Evolutionary conservation across 805 yeast species (phyloP).

Genomic region (Candida mattraensis): DNA sequence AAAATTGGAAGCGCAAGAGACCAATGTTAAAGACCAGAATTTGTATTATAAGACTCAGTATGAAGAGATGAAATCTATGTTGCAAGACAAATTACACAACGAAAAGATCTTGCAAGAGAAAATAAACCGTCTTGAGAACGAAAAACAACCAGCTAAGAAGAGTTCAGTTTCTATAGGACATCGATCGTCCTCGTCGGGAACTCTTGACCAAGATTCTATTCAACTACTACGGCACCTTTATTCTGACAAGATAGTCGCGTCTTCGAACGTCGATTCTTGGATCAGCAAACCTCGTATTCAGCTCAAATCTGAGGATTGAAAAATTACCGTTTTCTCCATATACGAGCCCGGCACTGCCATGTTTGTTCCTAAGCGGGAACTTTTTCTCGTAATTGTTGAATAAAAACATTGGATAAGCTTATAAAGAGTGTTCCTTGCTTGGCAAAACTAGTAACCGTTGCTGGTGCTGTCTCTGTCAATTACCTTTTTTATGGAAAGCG

Average conservation of each 20-base stretch:
- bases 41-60: constrained; percentile 18
- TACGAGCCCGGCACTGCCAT: too few species aligned
- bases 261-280: constrained; percentile 13
- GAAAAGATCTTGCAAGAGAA: constrained; percentile 11
- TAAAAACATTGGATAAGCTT: too few species aligned
- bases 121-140: constrained; percentile 7
- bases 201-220: constrained; percentile 20
- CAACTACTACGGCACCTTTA: constrained; percentile 16
- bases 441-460: too few species aligned
- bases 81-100: constrained; percentile 13
- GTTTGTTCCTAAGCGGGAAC: too few species aligned
- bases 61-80: constrained; percentile 15
- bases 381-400: too few species aligned
- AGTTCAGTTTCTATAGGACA: not conserved
- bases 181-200: constrained; percentile 3
- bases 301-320: too few species aligned
- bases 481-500: too few species aligned
- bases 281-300: constrained; percentile 19
- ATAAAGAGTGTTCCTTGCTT: too few species aligned
- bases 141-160: not conserved
- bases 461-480: too few species aligned
- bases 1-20: constrained; percentile 5
- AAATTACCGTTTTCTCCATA: too few species aligned
- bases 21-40: constrained; percentile 10
- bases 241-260: constrained; percentile 14